Percentiles rank a stretch among this genome's conserved stretches.
Evolutionary conservation across 495 filamentous ascomycete species (phyloP).

Genomic region (Cairneyella variabilis): DNA sequence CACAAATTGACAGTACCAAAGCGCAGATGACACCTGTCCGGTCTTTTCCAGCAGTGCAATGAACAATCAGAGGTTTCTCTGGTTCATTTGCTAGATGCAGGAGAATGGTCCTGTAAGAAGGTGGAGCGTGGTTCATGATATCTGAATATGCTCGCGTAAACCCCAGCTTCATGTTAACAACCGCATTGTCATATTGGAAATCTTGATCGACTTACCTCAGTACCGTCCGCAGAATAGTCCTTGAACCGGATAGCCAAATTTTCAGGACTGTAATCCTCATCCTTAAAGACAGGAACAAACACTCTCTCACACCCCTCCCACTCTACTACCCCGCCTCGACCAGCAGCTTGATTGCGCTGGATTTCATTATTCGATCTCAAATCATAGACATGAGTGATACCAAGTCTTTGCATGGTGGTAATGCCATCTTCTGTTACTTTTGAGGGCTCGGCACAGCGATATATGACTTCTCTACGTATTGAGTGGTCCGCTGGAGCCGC

Average conservation of each 20-base stretch:
- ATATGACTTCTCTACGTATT: conserved; percentile 46
- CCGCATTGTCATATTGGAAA: too few relatives aligned
- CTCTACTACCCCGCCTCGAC: conserved; percentile 31
- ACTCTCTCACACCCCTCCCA: conserved; percentile 47
- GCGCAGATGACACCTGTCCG: conserved; percentile 62
- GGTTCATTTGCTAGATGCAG: conserved; percentile 24
- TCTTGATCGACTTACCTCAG: conserved; percentile 41
- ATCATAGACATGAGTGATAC: conserved; percentile 61
- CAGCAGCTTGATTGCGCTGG: conserved; percentile 29
- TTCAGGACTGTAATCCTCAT: conserved; percentile 53
- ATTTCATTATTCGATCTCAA: conserved; percentile 55
- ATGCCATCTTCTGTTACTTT: conserved; percentile 48
- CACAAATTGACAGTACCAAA: conserved; percentile 53
- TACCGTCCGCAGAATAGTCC: conserved; percentile 37
- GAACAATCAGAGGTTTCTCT: conserved; percentile 43
- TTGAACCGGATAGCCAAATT: conserved; percentile 43
- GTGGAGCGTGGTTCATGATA: conserved; percentile 23
- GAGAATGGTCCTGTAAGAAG: conserved; percentile 24
- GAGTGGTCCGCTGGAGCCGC: conserved; percentile 16
- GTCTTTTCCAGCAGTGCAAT: conserved; percentile 63
- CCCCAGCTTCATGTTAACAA: conserved; percentile 16
- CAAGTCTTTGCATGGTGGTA: conserved; percentile 42
- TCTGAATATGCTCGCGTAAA: conserved; percentile 24
- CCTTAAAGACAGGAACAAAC: conserved; percentile 55
- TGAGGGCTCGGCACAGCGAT: conserved; percentile 55